These are phyloP conservation scores for Scortechinia acanthostroma DNA, from an alignment of 2,329 filamentous ascomycete species.

Conservation along the genomic window DNA sequence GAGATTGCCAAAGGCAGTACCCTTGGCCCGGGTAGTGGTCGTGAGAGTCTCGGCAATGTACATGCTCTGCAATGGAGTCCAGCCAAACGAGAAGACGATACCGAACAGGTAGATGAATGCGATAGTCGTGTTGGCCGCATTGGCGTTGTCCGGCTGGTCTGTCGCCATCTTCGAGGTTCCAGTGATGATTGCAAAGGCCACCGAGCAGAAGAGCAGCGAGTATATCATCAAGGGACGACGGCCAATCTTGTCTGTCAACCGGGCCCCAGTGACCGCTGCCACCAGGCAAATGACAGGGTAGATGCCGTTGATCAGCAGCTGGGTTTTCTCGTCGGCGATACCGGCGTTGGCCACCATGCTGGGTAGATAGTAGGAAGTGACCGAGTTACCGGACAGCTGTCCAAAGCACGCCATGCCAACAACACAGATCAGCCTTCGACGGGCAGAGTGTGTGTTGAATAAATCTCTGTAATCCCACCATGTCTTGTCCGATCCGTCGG, in stretches of 20 bases:
- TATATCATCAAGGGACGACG: slow-evolving; percentile 30
- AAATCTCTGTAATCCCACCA: slow-evolving; percentile 9
- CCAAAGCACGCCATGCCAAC: slow-evolving; percentile 7
- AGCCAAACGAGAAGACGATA: slow-evolving; percentile 6
- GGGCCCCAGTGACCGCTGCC: slow-evolving; percentile 5
- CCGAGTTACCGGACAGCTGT: slow-evolving; percentile 16
- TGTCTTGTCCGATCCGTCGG: slow-evolving; percentile 8
- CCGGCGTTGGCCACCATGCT: slow-evolving; percentile 6
- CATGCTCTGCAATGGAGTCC: slow-evolving; percentile 10
- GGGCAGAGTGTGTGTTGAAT: slow-evolving; percentile 7
- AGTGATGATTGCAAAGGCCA: slow-evolving; percentile 20
- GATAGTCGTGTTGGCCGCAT: slow-evolving; percentile 11
- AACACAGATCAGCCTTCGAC: slow-evolving; percentile 7
- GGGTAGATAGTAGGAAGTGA: slow-evolving; percentile 10
- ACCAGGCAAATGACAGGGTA: not conserved
- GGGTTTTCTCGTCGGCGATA: slow-evolving; percentile 35
- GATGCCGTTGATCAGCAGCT: too few relatives aligned
- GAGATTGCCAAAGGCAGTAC: slow-evolving; percentile 11
- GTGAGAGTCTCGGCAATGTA: slow-evolving; percentile 13
- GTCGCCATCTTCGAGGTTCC: slow-evolving; percentile 34
- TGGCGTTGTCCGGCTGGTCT: too few relatives aligned
- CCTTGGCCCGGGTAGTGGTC: slow-evolving; percentile 14
- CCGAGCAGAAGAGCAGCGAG: slow-evolving; percentile 20
- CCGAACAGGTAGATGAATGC: slow-evolving; percentile 12
- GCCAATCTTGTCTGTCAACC: slow-evolving; percentile 9